These are phyloP conservation scores for Knufia petricola DNA, from an alignment of 2,329 filamentous ascomycete species.

Conservation along the genomic window DNA sequence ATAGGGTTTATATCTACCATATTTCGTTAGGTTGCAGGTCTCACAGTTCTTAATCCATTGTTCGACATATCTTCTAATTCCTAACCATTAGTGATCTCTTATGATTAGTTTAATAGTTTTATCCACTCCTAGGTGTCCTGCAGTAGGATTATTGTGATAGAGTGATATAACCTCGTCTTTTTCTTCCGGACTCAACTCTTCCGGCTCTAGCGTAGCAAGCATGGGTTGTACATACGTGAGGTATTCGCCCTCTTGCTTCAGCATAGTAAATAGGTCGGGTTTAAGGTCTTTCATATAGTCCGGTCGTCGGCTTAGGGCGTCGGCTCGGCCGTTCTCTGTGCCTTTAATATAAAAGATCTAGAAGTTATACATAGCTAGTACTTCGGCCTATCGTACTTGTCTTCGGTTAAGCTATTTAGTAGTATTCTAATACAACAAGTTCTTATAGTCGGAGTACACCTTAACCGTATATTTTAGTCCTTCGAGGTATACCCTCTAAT, in stretches of 20 bases:
- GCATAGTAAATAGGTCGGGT: background rate
- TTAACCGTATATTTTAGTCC: slow-evolving; percentile 13
- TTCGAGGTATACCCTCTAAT: slow-evolving; percentile 18
- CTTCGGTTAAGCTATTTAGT: slow-evolving; percentile 11
- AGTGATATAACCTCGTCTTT: slow-evolving; percentile 7
- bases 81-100: slow-evolving; percentile 9
- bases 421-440: slow-evolving; percentile 15
- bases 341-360: slow-evolving; percentile 13
- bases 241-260: slow-evolving; percentile 1
- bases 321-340: slow-evolving; percentile 11
- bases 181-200: background rate
- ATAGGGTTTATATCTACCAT: slow-evolving; percentile 13
- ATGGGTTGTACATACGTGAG: slow-evolving; percentile 6
- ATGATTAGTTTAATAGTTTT: slow-evolving; percentile 14
- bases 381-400: slow-evolving; percentile 10
- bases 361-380: slow-evolving; percentile 12
- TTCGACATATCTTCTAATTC: slow-evolving; percentile 9
- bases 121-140: slow-evolving; percentile 10
- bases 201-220: background rate
- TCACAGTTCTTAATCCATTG: slow-evolving; percentile 12
- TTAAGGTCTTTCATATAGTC: slow-evolving; percentile 13
- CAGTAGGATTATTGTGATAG: slow-evolving; percentile 8
- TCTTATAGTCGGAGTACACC: slow-evolving; percentile 17
- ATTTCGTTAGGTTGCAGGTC: slow-evolving; percentile 10
- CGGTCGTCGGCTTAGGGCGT: slow-evolving; percentile 13